Evolutionary conservation across 805 yeast genomes (phyloP), one percentile per base, ranked within the genome.

Genomic region (Metschnikowia similis): DNA sequence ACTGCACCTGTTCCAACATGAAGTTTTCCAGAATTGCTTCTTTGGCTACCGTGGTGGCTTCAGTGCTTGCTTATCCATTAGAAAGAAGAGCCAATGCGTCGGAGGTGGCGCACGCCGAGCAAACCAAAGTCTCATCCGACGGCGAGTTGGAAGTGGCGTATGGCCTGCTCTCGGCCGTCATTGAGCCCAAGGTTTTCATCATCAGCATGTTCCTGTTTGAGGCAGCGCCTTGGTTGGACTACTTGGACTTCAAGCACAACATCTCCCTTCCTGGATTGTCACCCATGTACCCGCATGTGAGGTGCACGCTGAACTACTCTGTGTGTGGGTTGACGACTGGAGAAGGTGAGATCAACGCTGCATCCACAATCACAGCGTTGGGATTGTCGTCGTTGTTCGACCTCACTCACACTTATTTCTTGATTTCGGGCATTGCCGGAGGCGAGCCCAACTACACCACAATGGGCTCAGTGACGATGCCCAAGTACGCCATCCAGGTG

Each of bases 341-440:
- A 48, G 87, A 82, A 66, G 84, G 83, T 55, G 87, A 83, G 62
- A 76, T 81, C 56, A 83, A 83, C 58, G 87, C 87, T 35, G 87
- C 87, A 13, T 54, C 82, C 27, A 71, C 85, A 26, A 61, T 82
- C 50, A 73, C 79, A 38, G 83, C 87, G 6, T 65, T 83, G 54
- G 63, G 77, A 9, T 69, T 81, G 61, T 71, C 73, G 49, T 81
- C 85, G 36, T 58, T 71, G 50, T 82, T 83, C 53, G 85, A 83
- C 60, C 72, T 83, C 46, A 62, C 80, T 35, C 74, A 77, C 57
- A 81, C 87, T 39, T 83, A 81, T 70, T 83, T 80, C 70, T 56
- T 83, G 56, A 68, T 81, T 53, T 83, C 84, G 21, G 88, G 88
- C 62, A 83, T 83, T 60, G 86, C 82, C 10, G 87, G 87, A 52